Evolutionary conservation across 2,329 filamentous ascomycete species (phyloP), one percentile per base, ranked within the genome.

Genomic region (Dendryphion nanum): DNA sequence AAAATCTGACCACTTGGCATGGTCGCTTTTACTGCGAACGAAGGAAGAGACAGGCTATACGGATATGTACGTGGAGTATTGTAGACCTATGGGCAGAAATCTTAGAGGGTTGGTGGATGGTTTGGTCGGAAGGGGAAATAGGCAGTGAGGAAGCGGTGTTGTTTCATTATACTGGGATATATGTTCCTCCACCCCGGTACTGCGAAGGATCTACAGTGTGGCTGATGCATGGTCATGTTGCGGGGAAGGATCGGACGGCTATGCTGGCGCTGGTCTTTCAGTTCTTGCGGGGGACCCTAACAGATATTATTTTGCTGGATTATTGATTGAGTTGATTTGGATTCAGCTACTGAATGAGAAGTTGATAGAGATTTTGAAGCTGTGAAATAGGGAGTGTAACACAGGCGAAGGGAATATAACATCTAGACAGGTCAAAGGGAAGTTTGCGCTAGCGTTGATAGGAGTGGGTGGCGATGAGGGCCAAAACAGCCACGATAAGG

Each of bases 201-300:
- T n/a, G n/a, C n/a, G n/a, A n/a, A n/a, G n/a, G n/a, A n/a, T n/a
- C n/a, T n/a, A n/a, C n/a, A n/a, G n/a, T n/a, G n/a, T n/a, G n/a
- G n/a, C n/a, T n/a, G n/a, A n/a, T n/a, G n/a, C n/a, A n/a, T n/a
- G n/a, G n/a, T n/a, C n/a, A n/a, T 14, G 18, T 10, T 49, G 51
- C 48, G 18, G 50, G 51, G 15, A 55, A 55, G 41, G 50, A 53
- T 29, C 44, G 51, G 19, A 53, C 50, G 4, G 51, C 50, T 26
- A 42, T 52, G 3, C 42, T 55, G 6, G 42, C 48, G 5, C 45
- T 48, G 4, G 18, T 55, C 3, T 15, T 55, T 16, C 41, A 50
- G n/a, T 33, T 31, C 7, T 39, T 53, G 7, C 48, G 40, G 3
- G 51, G 44, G 4, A 30, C 36, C 1, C 31, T 40, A 15, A 18